Base-by-base conservation (phyloP, 2,329 filamentous ascomycete species). In the Chaetomiaceae sp. region DNA sequence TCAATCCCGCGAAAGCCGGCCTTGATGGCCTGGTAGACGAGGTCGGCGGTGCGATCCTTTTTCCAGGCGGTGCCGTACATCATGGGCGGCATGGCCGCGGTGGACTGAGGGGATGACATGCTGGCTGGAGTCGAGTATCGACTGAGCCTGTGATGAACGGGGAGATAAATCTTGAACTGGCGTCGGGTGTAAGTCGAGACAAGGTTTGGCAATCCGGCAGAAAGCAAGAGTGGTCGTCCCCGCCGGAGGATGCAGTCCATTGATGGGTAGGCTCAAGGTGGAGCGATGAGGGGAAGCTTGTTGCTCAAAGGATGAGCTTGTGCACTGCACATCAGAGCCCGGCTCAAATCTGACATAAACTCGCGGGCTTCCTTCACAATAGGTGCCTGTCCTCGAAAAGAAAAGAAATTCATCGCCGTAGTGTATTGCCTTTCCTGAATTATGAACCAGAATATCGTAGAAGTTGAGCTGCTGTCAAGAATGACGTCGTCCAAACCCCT, bases 51-150 rank as follows among this genome's bases (percentile, higher is more conserved):
- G 17, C 71, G 71, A 1, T 85, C 82, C 63, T 86, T 85, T 69
- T 94, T 94, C 88, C 89, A 92, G n/a, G 89, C 89, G 2, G 89
- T 92, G 47, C 89, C 89, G 67, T 94, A 94, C 58, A 94, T 63
- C 27, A 84, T 72, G 57, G 73, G 76, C 5, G 79, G 80, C 61
- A 81, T 75, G 63, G 66, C 38, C 68, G 68, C 23, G 65, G 59
- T 56, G 23, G 51, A 27, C 15, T 38, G 19, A 23, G 47, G 36
- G 17, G 40, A 8, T 14, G 54, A 9, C 54, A 56, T 56, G 29
- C 23, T 22, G 22, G 15, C n/a, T 29, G n/a, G 5, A 2, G 23
- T 7, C n/a, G 42, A 39, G 25, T 17, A 15, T 3, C 17, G 2
- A 12, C 7, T 8, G 29, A n/a, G 36, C n/a, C 4, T 42, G 12